phyloP scores from a whole-genome alignment of 768 basidiomycete genomes.

The Amanita polypyramis region DNA sequence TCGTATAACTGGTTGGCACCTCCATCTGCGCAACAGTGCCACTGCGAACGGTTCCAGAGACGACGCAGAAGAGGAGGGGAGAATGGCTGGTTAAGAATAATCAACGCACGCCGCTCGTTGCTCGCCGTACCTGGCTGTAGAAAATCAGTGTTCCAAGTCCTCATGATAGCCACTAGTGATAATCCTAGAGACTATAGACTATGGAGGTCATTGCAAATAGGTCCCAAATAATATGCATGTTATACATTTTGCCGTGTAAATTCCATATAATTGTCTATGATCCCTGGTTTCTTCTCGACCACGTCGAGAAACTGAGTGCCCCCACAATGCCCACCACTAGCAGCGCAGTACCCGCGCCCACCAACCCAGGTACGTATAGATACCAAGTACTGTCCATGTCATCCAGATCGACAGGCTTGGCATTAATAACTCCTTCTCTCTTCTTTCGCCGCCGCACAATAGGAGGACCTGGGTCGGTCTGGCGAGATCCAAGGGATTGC shows the following conservation, averaged over 20 bases:
- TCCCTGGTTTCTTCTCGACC: constrained; percentile 58
- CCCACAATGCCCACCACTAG: constrained; percentile 73
- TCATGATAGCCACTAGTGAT: neutral
- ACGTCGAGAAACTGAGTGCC: constrained; percentile 62
- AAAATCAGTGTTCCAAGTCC: constrained; percentile 34
- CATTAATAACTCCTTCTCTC: constrained; percentile 43
- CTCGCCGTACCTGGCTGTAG: constrained; percentile 13
- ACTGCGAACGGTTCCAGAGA: constrained; percentile 43
- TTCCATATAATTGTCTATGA: constrained; percentile 21
- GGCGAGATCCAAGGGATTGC: constrained; percentile 23
- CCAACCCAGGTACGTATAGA: constrained; percentile 64
- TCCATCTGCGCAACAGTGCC: constrained; percentile 76
- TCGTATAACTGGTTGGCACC: constrained; percentile 83
- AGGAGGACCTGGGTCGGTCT: constrained; percentile 26
- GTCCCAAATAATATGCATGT: neutral
- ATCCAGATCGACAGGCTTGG: constrained; percentile 35
- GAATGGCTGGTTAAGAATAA: constrained; percentile 90
- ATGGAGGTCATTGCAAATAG: no score
- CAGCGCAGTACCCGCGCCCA: constrained; percentile 78
- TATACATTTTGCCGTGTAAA: constrained; percentile 1
- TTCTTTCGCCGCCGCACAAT: constrained; percentile 38
- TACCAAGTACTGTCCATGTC: constrained; percentile 73
- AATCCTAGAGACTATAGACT: no score
- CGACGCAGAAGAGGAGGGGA: constrained; percentile 46
- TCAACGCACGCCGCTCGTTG: constrained; percentile 40